Evolutionary conservation across 257 asterid genomes (phyloP).

Genomic region (Capsicum chinense): DNA sequence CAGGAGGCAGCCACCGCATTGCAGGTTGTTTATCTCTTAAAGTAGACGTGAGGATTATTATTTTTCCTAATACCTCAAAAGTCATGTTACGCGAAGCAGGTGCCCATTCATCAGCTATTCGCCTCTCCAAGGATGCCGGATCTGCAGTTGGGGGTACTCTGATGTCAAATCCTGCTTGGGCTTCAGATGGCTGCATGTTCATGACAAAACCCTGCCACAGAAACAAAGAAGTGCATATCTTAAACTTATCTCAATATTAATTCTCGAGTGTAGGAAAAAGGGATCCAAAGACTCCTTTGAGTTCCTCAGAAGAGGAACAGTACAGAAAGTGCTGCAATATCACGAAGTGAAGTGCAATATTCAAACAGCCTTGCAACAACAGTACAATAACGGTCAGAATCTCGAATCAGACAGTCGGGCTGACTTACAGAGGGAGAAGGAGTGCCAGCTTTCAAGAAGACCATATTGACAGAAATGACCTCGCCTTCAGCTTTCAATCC

Average conservation of each 20-base stretch:
- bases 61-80: slow-evolving; percentile 65
- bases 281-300: too few species aligned
- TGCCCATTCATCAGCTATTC: slow-evolving; percentile 96
- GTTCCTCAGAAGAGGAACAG: too few species aligned
- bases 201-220: slow-evolving; percentile 83
- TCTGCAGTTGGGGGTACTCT: slow-evolving; percentile 91
- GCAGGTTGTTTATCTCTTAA: neutral
- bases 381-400: neutral
- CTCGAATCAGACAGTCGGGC: neutral
- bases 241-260: slow-evolving; percentile 7
- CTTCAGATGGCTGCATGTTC: slow-evolving; percentile 99
- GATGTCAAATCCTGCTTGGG: slow-evolving; percentile 94
- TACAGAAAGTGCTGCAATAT: neutral
- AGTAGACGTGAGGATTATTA: neutral
- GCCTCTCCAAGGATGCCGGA: slow-evolving; percentile 73
- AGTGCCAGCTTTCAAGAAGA: slow-evolving; percentile 87
- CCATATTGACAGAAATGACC: slow-evolving; percentile 88
- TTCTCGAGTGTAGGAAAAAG: slow-evolving; percentile 2
- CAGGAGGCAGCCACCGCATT: neutral
- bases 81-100: slow-evolving; percentile 91
- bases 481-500: slow-evolving; percentile 87
- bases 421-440: slow-evolving; percentile 78
- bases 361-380: neutral
- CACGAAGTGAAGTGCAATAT: neutral
- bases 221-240: slow-evolving; percentile 16